Percentiles rank a stretch among this genome's conserved stretches.
Evolutionary conservation across 495 filamentous ascomycete species (phyloP).

Genomic region (Aspergillus steynii): DNA sequence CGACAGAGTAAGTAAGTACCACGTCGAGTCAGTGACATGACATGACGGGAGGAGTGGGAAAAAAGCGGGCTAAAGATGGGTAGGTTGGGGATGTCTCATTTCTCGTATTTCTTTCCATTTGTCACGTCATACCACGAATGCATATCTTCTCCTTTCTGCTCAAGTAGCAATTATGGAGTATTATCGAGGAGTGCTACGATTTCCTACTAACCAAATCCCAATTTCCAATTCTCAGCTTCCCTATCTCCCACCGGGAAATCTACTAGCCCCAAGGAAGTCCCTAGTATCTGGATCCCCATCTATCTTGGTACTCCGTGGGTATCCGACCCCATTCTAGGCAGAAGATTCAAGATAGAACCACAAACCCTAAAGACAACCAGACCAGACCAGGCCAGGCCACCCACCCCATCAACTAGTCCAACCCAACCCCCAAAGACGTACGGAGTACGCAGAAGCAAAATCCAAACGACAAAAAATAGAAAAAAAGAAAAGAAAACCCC

Average conservation of each 20-base stretch:
- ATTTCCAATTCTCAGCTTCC: too few relatives aligned
- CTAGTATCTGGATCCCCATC: too few relatives aligned
- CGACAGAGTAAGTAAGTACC: background rate
- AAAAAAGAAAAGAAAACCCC: background rate
- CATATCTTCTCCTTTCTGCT: background rate
- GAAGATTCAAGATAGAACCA: background rate
- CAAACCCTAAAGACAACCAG: background rate
- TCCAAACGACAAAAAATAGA: background rate
- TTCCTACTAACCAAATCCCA: background rate
- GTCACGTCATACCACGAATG: background rate
- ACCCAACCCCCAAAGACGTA: too few relatives aligned
- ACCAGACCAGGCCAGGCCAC: background rate
- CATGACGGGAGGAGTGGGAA: background rate
- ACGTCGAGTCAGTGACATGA: background rate
- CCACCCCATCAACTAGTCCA: background rate
- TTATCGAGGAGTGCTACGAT: background rate
- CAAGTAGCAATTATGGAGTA: too few relatives aligned
- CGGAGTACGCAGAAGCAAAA: too few relatives aligned
- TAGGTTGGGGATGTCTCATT: background rate
- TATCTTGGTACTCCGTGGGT: too few relatives aligned
- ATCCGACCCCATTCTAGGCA: background rate
- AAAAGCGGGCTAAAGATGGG: background rate
- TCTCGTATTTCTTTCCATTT: background rate
- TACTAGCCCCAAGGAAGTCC: too few relatives aligned
- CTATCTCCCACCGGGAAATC: background rate